Evolutionary conservation across 441 rosid species (phyloP), one percentile per base, ranked within the genome.

Genomic region (Kokia cookei): DNA sequence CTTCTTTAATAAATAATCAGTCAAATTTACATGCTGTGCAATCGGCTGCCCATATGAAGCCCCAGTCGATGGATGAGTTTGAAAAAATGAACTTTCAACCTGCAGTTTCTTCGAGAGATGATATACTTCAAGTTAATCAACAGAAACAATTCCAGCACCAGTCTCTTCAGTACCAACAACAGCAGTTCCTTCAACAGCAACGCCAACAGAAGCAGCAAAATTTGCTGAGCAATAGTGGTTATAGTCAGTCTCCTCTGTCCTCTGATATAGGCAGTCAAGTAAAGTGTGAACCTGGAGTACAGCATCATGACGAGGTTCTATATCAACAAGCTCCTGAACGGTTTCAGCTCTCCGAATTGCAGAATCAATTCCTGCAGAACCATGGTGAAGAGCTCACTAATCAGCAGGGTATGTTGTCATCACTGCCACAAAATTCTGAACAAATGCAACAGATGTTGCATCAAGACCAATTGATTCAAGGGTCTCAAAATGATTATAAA

Each of bases 271-370:
- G 81, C 72, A 66, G 66, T 73, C 98, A 88, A 68, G 89, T 93
- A 65, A 93, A 97, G 88, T 85, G 74, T 73, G 99, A 94, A 86
- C 92, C 94, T 72, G 95, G 89, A 69, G 75, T 84, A 69, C 97
- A 89, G 78, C 90, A 80, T 73, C 88, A 79, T 71, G 82, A 80
- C 58, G 93, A 85, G 70, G 77, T 80, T 75, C 70, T 85, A 72
- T 89, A 83, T 74, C 82, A 93, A 11, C 94, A 88, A 83, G 82
- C 86, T 78, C 76, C 89, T 71, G 94, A 90, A 66, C 92, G 84
- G 60, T 79, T 88, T 71, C 90, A 85, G 80, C 86, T 90, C 35
- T 76, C 91, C 61, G 97, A 90, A 74, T 72, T 89, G 78, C 97
- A 90, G 82, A 92, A 86, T 72, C 97, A 88, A 61, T 89, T 88